These are phyloP conservation scores for Ophiorrhiza pumila DNA, from an alignment of 257 asterid genomes.

Conservation along the genomic window DNA sequence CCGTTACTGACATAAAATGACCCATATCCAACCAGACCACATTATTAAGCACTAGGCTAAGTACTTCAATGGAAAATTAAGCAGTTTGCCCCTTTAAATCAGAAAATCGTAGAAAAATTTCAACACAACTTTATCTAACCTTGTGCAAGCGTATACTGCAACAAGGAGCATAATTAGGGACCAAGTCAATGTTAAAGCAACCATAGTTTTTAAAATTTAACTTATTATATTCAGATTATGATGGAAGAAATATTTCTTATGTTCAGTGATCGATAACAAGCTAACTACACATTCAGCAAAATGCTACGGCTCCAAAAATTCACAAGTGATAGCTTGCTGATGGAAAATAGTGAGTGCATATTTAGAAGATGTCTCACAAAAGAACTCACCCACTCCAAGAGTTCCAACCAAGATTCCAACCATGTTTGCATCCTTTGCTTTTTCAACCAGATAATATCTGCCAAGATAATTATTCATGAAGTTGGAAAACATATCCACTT, in stretches of 20 bases:
- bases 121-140: neutral
- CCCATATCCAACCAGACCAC: neutral
- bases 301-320: neutral
- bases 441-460: slow-evolving; percentile 93
- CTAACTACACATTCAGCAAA: neutral
- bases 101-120: neutral
- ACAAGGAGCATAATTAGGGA: neutral
- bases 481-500: neutral
- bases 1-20: neutral
- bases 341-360: neutral
- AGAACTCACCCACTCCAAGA: slow-evolving; percentile 78
- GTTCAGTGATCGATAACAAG: neutral
- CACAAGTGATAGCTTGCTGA: neutral
- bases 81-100: neutral
- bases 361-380: neutral
- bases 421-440: slow-evolving; percentile 95
- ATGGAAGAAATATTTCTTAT: neutral
- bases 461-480: slow-evolving; percentile 10
- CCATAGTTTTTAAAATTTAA: too few relatives aligned
- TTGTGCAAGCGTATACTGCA: neutral
- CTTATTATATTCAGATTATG: neutral
- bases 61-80: neutral
- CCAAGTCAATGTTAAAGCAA: neutral
- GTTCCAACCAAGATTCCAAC: slow-evolving; percentile 97
- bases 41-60: neutral